These are phyloP conservation scores for Rhizopogon roseolus DNA, from an alignment of 768 basidiomycete genomes.

Conservation along the genomic window DNA sequence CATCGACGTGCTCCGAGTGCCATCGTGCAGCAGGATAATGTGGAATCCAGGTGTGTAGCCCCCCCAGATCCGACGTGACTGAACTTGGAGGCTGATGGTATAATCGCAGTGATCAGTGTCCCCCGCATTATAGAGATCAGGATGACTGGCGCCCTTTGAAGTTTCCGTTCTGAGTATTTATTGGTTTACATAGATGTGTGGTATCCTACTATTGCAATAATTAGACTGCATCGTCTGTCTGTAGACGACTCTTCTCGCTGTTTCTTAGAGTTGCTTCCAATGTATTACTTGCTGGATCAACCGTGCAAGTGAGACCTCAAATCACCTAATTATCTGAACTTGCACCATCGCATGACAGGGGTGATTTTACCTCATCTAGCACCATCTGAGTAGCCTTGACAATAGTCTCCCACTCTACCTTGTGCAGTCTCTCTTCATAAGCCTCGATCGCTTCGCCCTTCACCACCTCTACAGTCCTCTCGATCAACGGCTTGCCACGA, in stretches of 20 bases:
- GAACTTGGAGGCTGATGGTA: neutral
- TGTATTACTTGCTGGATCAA: neutral
- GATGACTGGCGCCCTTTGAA: conserved; percentile 13
- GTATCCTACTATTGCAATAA: conserved; percentile 1
- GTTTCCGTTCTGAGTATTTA: conserved; percentile 21
- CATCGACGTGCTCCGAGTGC: conserved; percentile 10
- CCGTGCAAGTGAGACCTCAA: neutral
- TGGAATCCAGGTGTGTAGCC: conserved; percentile 11
- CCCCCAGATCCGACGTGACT: neutral
- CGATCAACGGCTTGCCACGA: conserved; percentile 81
- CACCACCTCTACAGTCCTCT: conserved; percentile 69
- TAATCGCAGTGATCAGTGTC: conserved; percentile 12
- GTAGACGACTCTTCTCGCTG: neutral
- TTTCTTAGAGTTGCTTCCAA: neutral
- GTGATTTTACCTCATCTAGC: conserved; percentile 46
- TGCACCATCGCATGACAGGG: conserved; percentile 7
- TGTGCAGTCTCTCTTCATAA: conserved; percentile 76
- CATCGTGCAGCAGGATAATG: neutral
- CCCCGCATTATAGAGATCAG: conserved; percentile 12
- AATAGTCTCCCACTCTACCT: conserved; percentile 84
- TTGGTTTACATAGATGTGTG: neutral
- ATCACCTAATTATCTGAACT: neutral
- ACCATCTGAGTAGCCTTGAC: conserved; percentile 78
- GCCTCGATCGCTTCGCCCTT: conserved; percentile 67
- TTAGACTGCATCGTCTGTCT: conserved; percentile 11